A percentile compares a stretch with the other conserved stretches of the same genome.
Evolutionary conservation across 345 rosid species (phyloP).

Genomic region (Geranium brycei): DNA sequence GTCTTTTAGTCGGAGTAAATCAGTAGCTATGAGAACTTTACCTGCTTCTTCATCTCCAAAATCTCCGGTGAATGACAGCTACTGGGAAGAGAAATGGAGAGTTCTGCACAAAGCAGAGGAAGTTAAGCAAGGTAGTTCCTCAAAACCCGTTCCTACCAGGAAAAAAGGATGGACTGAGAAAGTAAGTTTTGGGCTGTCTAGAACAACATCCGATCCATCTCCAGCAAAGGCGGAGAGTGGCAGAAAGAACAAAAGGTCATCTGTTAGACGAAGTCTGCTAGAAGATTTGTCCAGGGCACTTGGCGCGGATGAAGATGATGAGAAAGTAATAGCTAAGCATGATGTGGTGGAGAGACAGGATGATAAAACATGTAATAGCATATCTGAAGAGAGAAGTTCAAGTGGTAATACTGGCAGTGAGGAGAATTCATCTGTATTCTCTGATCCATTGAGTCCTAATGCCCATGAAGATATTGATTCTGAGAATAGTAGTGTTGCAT

Average conservation of each 20-base stretch:
- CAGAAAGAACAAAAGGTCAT: slow-evolving; percentile 22
- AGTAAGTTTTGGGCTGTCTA: slow-evolving; percentile 38
- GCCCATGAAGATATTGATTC: slow-evolving; percentile 61
- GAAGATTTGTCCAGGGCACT: slow-evolving; percentile 59
- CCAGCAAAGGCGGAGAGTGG: slow-evolving; percentile 23
- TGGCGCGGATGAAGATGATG: slow-evolving; percentile 35
- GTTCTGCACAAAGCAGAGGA: slow-evolving; percentile 58
- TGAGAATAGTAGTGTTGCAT: slow-evolving; percentile 50
- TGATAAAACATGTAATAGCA: slow-evolving; percentile 15
- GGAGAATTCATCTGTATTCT: slow-evolving; percentile 42
- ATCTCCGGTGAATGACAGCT: slow-evolving; percentile 65
- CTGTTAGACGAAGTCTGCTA: slow-evolving; percentile 51
- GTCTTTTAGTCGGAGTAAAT: slow-evolving; percentile 27
- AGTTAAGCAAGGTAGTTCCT: slow-evolving; percentile 22
- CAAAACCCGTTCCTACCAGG: slow-evolving; percentile 27
- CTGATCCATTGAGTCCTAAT: slow-evolving; percentile 44
- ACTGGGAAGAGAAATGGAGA: slow-evolving; percentile 97
- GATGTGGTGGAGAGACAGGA: slow-evolving; percentile 20
- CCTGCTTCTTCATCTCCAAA: slow-evolving; percentile 47
- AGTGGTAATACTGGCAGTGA: slow-evolving; percentile 38
- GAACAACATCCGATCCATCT: slow-evolving; percentile 66
- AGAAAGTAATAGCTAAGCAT: slow-evolving; percentile 18
- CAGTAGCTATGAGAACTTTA: slow-evolving; percentile 31
- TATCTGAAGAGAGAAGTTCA: slow-evolving; percentile 34
- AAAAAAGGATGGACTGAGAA: slow-evolving; percentile 73